phyloP scores from a whole-genome alignment of 805 yeast genomes.

The Scheffersomyces stipitis region DNA sequence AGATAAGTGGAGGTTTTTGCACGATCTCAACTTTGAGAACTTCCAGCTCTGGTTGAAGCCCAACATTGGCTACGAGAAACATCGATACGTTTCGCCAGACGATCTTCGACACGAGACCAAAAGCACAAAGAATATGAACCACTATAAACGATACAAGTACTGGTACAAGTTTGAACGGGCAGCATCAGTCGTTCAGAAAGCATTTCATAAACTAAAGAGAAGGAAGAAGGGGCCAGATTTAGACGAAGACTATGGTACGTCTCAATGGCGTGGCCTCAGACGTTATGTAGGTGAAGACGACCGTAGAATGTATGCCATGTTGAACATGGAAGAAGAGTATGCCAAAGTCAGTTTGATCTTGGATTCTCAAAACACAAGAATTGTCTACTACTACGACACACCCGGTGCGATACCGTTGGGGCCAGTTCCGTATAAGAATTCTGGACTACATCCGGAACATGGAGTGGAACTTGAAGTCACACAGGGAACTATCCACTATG shows the following conservation, averaged over 20 bases:
- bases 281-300: conserved; percentile 56
- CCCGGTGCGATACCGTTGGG: conserved; percentile 50
- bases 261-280: conserved; percentile 74
- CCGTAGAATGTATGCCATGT: conserved; percentile 25
- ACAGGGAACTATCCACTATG: conserved; percentile 72
- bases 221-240: conserved; percentile 3
- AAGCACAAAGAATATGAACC: conserved; percentile 5
- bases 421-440: background rate
- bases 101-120: background rate
- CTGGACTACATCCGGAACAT: conserved; percentile 26
- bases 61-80: conserved; percentile 59
- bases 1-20: conserved; percentile 56
- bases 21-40: conserved; percentile 46
- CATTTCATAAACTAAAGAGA: conserved; percentile 3
- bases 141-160: conserved; percentile 17
- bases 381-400: conserved; percentile 66
- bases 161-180: conserved; percentile 23
- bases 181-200: conserved; percentile 8
- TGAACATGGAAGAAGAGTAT: conserved; percentile 61
- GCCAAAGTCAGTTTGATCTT: conserved; percentile 74
- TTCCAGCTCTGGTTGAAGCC: conserved; percentile 65
- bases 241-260: conserved; percentile 4
- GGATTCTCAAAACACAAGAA: conserved; percentile 54
- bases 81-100: background rate
- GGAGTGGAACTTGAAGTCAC: conserved; percentile 62